Base-by-base conservation (phyloP, 495 filamentous ascomycete genomes). In the Jackrogersella minutella region DNA sequence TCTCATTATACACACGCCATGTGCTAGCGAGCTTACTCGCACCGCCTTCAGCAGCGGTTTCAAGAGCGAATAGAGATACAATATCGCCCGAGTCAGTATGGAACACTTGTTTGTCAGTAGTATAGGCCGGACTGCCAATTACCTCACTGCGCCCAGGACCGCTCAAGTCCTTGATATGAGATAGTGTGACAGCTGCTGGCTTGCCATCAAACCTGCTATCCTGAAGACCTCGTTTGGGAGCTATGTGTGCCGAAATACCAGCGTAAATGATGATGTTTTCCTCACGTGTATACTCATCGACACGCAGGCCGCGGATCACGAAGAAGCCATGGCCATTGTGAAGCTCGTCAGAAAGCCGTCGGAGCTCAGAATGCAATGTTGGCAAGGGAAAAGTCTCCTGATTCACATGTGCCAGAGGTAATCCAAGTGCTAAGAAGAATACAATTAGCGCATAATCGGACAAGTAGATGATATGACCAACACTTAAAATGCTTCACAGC, bases 31-130 rank as follows among this genome's bases (percentile, higher is more conserved):
- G 72, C 55, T 76, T 73, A 39, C 77, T 81, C 21, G 76, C 73
- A 19, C 84, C 85, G 19, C 84, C 84, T n/a, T 74, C 62, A 0
- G 74, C 66, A 7, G 84, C 81, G 14, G 74, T 73, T 4, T 74
- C 70, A 8, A 81, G 78, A 10, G 78, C 75, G 52, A 86, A 84
- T 2, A 90, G 75, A 5, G 85, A 84, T 21, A 90, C 70, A 2
- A 88, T 83, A 65, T 90, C 88, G 10, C 70, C 69, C 0, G 82
- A 80, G 68, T 91, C 89, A 0, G 86, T 90, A 60, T 91, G 89
- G 67, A 90, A 90, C 13, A 86, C 85, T 70, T 86, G 83, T 65
- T 82, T 83, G 39, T 82, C 83, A 17, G 79, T 75, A 0, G 82
- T 87, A 64, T 83, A 85, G 0, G 83, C 81, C 7, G 83, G 83